Evolutionary conservation across 2,329 filamentous ascomycete genomes (phyloP).

Genomic region (Aspergillus amoenus): DNA sequence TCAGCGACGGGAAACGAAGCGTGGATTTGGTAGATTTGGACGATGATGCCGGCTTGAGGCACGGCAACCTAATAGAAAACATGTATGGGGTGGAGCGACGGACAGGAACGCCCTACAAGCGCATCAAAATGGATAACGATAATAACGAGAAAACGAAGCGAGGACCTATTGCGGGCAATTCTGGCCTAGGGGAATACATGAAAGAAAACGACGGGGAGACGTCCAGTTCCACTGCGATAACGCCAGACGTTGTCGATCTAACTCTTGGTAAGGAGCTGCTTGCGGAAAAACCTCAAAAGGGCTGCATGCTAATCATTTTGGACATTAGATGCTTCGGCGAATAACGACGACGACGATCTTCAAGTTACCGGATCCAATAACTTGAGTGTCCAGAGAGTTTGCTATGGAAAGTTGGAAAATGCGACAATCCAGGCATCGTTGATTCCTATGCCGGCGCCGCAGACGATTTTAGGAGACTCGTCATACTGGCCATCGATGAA

Average conservation of each 20-base stretch:
- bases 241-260: slow-evolving; percentile 48
- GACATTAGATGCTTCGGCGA: slow-evolving; percentile 18
- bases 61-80: slow-evolving; percentile 62
- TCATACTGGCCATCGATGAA: slow-evolving; percentile 69
- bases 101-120: slow-evolving; percentile 61
- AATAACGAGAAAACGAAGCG: slow-evolving; percentile 46
- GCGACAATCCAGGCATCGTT: slow-evolving; percentile 65
- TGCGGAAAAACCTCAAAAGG: neutral
- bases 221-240: slow-evolving; percentile 48
- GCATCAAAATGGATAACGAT: slow-evolving; percentile 55
- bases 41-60: slow-evolving; percentile 23
- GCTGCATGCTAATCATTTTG: slow-evolving; percentile 19
- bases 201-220: slow-evolving; percentile 59
- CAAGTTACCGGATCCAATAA: slow-evolving; percentile 55
- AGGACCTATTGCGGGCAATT: slow-evolving; percentile 48
- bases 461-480: slow-evolving; percentile 56
- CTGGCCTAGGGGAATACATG: slow-evolving; percentile 64
- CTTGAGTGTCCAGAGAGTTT: slow-evolving; percentile 69
- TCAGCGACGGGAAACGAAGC: slow-evolving; percentile 31
- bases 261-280: slow-evolving; percentile 34
- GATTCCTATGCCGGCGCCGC: slow-evolving; percentile 67
- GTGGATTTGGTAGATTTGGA: slow-evolving; percentile 30
- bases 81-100: slow-evolving; percentile 74
- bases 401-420: slow-evolving; percentile 73
- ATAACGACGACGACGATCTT: slow-evolving; percentile 38